phyloP scores from a whole-genome alignment of 192 early-diverging fungal genomes.

The Linnemannia exigua region DNA sequence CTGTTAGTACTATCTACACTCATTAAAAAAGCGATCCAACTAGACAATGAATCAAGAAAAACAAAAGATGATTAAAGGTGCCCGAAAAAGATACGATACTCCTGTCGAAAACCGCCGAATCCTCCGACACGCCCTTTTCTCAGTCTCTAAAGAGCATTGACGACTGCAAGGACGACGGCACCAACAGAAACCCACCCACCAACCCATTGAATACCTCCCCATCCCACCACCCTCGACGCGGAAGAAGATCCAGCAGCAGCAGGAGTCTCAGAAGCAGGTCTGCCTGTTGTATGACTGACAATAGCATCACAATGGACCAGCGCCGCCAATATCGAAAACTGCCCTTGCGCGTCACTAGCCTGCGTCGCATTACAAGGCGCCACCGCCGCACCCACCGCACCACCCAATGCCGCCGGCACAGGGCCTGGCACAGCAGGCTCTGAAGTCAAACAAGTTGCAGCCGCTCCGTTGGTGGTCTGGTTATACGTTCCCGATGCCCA shows the following conservation, averaged over 20 bases:
- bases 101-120: neutral
- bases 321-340: constrained; percentile 10
- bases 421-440: neutral
- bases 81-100: neutral
- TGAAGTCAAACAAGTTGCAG: neutral
- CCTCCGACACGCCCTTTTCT: neutral
- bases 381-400: neutral
- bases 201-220: neutral
- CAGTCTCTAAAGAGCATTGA: neutral
- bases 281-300: neutral
- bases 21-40: too few relatives aligned
- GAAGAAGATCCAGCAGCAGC: neutral
- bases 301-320: constrained; percentile 13
- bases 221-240: neutral
- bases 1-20: too few relatives aligned
- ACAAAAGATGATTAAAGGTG: neutral
- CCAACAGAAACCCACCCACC: neutral
- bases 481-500: constrained; percentile 8
- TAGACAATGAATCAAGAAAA: too few relatives aligned
- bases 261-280: neutral
- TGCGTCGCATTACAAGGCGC: constrained; percentile 20
- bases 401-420: neutral
- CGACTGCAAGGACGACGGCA: neutral
- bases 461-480: neutral
- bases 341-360: neutral